Evolutionary conservation across 371 early-diverging fungal genomes (phyloP).

Genomic region (Coemansia sp.): DNA sequence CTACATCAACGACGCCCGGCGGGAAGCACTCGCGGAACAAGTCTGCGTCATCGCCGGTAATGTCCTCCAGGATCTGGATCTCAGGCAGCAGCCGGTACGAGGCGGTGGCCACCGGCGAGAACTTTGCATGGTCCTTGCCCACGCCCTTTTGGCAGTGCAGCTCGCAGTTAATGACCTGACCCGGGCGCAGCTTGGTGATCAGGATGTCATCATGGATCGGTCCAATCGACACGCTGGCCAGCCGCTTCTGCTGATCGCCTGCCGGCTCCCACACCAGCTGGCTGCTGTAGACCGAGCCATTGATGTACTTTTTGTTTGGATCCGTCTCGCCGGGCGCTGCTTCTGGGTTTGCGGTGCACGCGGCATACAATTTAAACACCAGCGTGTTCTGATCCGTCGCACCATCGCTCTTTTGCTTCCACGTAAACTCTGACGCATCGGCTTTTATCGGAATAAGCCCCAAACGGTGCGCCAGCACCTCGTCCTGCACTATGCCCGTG

Average conservation of each 20-base stretch:
- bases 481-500: slow-evolving; percentile 95
- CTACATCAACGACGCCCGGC: slow-evolving; percentile 85
- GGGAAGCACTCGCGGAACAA: slow-evolving; percentile 92
- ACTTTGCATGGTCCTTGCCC: slow-evolving; percentile 98
- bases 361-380: slow-evolving; percentile 82
- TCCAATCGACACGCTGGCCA: slow-evolving; percentile 63
- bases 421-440: slow-evolving; percentile 79
- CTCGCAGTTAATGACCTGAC: slow-evolving; percentile 85
- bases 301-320: slow-evolving; percentile 66
- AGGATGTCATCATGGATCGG: slow-evolving; percentile 89
- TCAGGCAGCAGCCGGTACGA: slow-evolving; percentile 95
- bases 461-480: slow-evolving; percentile 96
- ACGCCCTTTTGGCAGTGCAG: slow-evolving; percentile 92
- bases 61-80: slow-evolving; percentile 80
- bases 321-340: slow-evolving; percentile 68
- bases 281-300: slow-evolving; percentile 75
- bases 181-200: slow-evolving; percentile 94
- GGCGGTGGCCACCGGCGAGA: slow-evolving; percentile 97
- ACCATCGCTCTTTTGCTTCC: slow-evolving; percentile 64
- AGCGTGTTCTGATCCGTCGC: slow-evolving; percentile 94
- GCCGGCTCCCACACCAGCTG: slow-evolving; percentile 86
- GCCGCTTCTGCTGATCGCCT: slow-evolving; percentile 80
- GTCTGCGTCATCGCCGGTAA: slow-evolving; percentile 83
- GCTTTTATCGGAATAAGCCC: slow-evolving; percentile 96
- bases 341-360: slow-evolving; percentile 66